Evolutionary conservation across 1,284 basidiomycete genomes (phyloP).

Genomic region (Cystobasidiaceae sp.): DNA sequence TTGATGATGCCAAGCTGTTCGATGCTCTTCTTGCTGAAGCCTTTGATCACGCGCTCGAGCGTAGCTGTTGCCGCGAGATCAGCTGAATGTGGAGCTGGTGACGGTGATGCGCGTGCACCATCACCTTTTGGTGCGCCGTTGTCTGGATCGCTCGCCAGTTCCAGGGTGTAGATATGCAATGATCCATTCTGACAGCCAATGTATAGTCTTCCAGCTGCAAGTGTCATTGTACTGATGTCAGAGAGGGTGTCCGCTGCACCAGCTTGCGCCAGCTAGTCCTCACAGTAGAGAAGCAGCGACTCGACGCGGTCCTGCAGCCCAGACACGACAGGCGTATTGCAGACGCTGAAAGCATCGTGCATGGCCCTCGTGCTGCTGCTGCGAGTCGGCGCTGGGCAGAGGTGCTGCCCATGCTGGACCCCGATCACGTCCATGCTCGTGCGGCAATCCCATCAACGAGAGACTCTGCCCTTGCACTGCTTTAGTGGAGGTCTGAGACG

Average conservation of each 20-base stretch:
- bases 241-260: not conserved
- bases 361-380: constrained; percentile 13
- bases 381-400: too few species aligned
- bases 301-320: constrained; percentile 24
- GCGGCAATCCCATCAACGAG: not conserved
- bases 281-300: constrained; percentile 24
- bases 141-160: not conserved
- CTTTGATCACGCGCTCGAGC: constrained; percentile 63
- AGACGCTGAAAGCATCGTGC: constrained; percentile 29
- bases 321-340: constrained; percentile 11
- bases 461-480: not conserved
- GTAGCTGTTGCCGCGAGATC: constrained; percentile 48
- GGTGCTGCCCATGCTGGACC: too few species aligned
- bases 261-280: not conserved
- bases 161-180: constrained; percentile 59
- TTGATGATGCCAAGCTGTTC: constrained; percentile 80
- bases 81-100: not conserved
- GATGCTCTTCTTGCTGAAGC: constrained; percentile 62
- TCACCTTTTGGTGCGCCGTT: constrained; percentile 1
- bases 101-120: not conserved
- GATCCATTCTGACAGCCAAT: constrained; percentile 67
- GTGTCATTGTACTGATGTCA: not conserved
- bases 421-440: too few species aligned
- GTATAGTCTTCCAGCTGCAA: constrained; percentile 66
- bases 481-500: not conserved